phyloP scores from a whole-genome alignment of 805 yeast genomes.

The Yarrowia yakushimensis region DNA sequence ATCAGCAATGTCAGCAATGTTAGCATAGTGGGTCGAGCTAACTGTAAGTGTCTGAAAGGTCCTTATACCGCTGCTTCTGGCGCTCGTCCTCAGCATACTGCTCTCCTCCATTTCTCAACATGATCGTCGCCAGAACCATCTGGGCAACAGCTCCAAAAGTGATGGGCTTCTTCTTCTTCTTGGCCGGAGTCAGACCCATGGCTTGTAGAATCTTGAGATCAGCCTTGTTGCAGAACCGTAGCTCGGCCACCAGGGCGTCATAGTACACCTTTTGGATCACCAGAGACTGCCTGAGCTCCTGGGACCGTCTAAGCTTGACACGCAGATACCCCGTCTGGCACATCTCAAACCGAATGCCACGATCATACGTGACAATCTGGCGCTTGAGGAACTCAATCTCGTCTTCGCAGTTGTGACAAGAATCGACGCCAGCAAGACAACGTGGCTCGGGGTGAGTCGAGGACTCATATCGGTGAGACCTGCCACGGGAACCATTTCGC shows the following conservation, averaged over 20 bases:
- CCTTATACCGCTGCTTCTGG: background rate
- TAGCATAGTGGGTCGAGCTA: background rate
- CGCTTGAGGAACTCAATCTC: conserved; percentile 21
- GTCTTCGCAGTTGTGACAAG: background rate
- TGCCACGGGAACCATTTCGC: background rate
- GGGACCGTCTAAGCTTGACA: background rate
- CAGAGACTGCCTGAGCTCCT: background rate
- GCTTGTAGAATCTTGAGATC: conserved; percentile 14
- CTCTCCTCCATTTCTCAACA: background rate
- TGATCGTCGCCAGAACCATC: background rate
- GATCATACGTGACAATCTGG: conserved; percentile 3
- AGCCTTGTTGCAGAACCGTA: conserved; percentile 14
- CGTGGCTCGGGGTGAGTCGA: background rate
- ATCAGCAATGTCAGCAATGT: background rate
- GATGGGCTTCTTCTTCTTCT: background rate
- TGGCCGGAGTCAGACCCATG: conserved; percentile 3
- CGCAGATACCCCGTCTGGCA: conserved; percentile 7
- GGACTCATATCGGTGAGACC: background rate
- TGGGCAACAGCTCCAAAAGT: conserved; percentile 19
- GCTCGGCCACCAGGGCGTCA: conserved; percentile 10
- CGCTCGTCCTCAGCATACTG: background rate
- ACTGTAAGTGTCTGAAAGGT: background rate
- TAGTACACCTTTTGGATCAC: conserved; percentile 13
- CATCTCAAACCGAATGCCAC: conserved; percentile 1
- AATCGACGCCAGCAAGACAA: background rate